phyloP scores from a whole-genome alignment of 768 basidiomycete genomes.

The Tulasnella sp. region DNA sequence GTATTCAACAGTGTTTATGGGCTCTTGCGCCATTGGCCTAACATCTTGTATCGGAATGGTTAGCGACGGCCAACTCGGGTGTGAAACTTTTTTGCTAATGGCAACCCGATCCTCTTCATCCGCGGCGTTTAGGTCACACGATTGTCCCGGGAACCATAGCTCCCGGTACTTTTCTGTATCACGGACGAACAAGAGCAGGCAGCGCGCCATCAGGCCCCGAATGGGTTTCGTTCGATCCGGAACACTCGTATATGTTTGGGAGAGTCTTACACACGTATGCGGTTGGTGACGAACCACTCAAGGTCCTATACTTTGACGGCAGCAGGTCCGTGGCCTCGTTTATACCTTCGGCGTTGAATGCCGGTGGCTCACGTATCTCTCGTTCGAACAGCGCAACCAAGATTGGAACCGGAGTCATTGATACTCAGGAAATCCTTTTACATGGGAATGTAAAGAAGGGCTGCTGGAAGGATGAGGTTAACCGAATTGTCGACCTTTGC shows the following conservation, averaged over 20 bases:
- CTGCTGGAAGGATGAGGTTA: neutral
- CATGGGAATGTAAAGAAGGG: conserved; percentile 18
- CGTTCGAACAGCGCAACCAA: conserved; percentile 15
- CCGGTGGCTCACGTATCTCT: neutral
- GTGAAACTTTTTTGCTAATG: too few relatives aligned
- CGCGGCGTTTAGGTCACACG: conserved; percentile 18
- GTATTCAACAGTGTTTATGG: conserved; percentile 18
- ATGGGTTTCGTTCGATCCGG: conserved; percentile 26
- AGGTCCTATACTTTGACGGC: conserved; percentile 26
- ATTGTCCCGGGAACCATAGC: conserved; percentile 20
- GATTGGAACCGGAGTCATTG: conserved; percentile 22
- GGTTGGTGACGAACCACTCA: conserved; percentile 12
- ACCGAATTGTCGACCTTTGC: neutral
- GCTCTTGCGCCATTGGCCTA: conserved; percentile 24
- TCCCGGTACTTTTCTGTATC: conserved; percentile 26
- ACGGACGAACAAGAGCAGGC: conserved; percentile 13
- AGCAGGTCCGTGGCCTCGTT: conserved; percentile 10
- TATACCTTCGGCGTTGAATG: neutral
- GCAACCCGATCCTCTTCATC: neutral
- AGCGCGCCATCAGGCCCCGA: conserved; percentile 13
- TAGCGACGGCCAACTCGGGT: neutral
- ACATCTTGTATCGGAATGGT: conserved; percentile 26
- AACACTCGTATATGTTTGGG: conserved; percentile 25
- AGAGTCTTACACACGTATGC: conserved; percentile 20
- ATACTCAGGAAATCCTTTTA: conserved; percentile 14